Evolutionary conservation across 805 yeast genomes (phyloP).

Genomic region (Spathaspora passalidarum): DNA sequence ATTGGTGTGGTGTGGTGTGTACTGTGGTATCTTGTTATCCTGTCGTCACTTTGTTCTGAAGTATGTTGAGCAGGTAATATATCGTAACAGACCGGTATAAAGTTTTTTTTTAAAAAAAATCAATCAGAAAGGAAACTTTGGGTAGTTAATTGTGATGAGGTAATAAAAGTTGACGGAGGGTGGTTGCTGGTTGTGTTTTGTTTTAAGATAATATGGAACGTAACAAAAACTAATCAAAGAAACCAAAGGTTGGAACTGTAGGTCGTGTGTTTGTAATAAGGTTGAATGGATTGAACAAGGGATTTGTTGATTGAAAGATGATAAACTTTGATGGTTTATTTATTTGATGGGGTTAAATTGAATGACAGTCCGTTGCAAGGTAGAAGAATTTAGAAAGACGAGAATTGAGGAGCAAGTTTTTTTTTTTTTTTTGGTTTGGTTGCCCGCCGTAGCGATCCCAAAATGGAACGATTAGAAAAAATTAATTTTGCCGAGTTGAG

Average conservation of each 20-base stretch:
- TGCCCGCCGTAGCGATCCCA: neutral
- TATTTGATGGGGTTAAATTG: neutral
- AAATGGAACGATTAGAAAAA: neutral
- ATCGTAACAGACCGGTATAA: too few relatives aligned
- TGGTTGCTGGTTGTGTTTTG: neutral
- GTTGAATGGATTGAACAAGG: neutral
- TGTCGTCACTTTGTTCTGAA: neutral
- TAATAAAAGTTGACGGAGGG: neutral
- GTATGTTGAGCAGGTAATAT: too few relatives aligned
- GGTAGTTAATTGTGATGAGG: neutral
- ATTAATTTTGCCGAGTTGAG: too few relatives aligned
- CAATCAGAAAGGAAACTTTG: too few relatives aligned
- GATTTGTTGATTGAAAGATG: neutral
- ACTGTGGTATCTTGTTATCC: too few relatives aligned
- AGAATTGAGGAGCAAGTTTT: conserved; percentile 1
- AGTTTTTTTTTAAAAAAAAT: too few relatives aligned
- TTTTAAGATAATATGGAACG: neutral
- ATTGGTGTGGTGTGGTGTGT: too few relatives aligned
- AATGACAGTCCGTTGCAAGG: neutral
- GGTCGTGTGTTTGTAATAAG: neutral
- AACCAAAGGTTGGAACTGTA: neutral
- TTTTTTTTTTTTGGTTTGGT: neutral
- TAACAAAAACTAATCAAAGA: neutral
- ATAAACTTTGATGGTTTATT: neutral
- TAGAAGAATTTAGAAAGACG: neutral